Percentiles rank a stretch among this genome's conserved stretches.
phyloP scores from a whole-genome alignment of 1,284 basidiomycete genomes.

The Rhodotorula sp. region DNA sequence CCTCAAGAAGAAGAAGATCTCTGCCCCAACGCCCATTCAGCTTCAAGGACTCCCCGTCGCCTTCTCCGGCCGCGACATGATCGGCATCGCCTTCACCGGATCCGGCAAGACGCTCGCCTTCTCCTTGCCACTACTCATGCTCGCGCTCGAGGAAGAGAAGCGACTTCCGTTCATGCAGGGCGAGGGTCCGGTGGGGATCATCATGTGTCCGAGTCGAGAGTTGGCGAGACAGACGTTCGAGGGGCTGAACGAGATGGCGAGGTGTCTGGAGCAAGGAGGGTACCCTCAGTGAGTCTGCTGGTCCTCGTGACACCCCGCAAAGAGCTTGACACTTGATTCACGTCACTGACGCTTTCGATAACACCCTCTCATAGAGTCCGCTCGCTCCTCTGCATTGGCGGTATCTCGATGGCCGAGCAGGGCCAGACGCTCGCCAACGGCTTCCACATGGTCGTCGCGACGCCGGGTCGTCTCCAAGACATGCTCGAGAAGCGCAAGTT shows the following conservation, averaged over 20 bases:
- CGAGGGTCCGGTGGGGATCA: constrained; percentile 91
- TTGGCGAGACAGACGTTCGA: constrained; percentile 95
- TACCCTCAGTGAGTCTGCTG: constrained; percentile 64
- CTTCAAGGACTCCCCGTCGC: constrained; percentile 94
- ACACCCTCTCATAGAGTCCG: constrained; percentile 55
- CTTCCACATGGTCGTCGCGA: constrained; percentile 92
- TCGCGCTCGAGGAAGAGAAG: constrained; percentile 86
- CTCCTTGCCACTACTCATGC: constrained; percentile 61
- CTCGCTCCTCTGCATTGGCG: constrained; percentile 90
- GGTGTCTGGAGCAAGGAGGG: constrained; percentile 71
- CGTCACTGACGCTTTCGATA: background rate
- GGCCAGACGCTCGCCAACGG: constrained; percentile 83
- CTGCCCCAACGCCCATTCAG: constrained; percentile 89
- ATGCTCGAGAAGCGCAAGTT: constrained; percentile 85
- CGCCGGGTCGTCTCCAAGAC: constrained; percentile 53
- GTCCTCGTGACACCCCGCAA: too few species aligned
- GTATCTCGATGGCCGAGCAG: constrained; percentile 97
- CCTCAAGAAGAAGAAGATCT: constrained; percentile 80
- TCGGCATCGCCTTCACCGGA: constrained; percentile 54
- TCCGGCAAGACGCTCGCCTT: constrained; percentile 54
- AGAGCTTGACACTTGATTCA: too few species aligned
- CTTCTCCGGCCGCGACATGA: constrained; percentile 53
- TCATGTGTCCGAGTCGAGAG: constrained; percentile 93
- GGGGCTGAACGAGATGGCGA: constrained; percentile 82
- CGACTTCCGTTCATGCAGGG: constrained; percentile 85